Conservation (phyloP, 495 filamentous ascomycete species). For the Daldinia childiae region DNA sequence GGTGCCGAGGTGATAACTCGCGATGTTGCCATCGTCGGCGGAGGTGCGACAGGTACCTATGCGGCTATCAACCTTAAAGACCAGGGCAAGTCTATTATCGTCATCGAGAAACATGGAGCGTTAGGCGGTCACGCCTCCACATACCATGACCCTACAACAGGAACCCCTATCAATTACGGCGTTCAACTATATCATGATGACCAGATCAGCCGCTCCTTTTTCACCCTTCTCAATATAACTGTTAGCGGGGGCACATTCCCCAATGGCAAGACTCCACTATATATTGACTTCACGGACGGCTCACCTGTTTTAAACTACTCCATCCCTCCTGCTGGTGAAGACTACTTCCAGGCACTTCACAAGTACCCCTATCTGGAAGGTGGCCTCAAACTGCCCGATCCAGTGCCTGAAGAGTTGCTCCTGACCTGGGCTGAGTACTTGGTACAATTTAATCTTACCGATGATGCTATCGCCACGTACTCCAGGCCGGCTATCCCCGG, state of each 20-base stretch:
- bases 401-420: conserved; percentile 54
- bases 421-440: conserved; percentile 56
- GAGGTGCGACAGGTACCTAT: conserved; percentile 60
- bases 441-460: conserved; percentile 51
- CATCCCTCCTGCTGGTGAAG: conserved; percentile 36
- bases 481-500: conserved; percentile 50
- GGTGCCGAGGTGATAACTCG: conserved; percentile 34
- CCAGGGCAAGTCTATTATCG: conserved; percentile 51
- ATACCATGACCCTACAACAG: conserved; percentile 55
- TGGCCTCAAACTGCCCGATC: conserved; percentile 54
- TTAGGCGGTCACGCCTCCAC: conserved; percentile 59
- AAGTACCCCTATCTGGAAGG: conserved; percentile 54
- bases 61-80: conserved; percentile 57
- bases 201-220: conserved; percentile 46
- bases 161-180: conserved; percentile 56
- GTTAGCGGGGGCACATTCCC: conserved; percentile 21
- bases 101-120: conserved; percentile 54
- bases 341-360: conserved; percentile 41
- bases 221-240: conserved; percentile 51
- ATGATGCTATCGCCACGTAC: conserved; percentile 43
- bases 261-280: conserved; percentile 7
- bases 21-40: conserved; percentile 60
- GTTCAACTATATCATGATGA: conserved; percentile 54
- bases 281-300: conserved; percentile 37
- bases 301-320: conserved; percentile 26